These are phyloP conservation scores for Phialocephala subalpina DNA, from an alignment of 2,329 filamentous ascomycete species.

Conservation along the genomic window DNA sequence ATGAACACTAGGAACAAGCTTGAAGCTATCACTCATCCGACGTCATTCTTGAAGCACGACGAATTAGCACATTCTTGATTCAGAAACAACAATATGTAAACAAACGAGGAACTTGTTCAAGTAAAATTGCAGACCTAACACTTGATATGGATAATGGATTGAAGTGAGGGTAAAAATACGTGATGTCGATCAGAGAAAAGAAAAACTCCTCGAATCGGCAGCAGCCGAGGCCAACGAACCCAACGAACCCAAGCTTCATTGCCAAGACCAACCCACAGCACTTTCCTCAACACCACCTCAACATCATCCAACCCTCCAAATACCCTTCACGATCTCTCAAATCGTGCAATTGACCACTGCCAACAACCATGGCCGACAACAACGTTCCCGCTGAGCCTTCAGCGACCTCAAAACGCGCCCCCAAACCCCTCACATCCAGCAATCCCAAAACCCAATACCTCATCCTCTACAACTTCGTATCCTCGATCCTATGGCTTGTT, in stretches of 20 bases:
- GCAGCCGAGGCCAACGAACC: not conserved
- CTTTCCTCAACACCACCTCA: slow-evolving; percentile 8
- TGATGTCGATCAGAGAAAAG: not conserved
- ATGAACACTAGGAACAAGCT: not conserved
- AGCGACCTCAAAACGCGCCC: slow-evolving; percentile 30
- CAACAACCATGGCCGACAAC: slow-evolving; percentile 6
- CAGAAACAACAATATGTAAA: not conserved
- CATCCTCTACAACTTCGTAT: slow-evolving; percentile 83
- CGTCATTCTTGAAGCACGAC: not conserved
- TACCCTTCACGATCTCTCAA: not conserved
- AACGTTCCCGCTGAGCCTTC: slow-evolving; percentile 27
- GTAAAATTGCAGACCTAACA: not conserved
- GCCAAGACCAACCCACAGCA: not conserved
- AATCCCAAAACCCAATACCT: slow-evolving; percentile 73
- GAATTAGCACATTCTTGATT: not conserved
- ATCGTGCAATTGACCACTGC: not conserved
- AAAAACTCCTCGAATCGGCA: not conserved
- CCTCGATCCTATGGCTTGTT: slow-evolving; percentile 78
- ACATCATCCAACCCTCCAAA: not conserved
- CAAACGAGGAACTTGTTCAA: not conserved
- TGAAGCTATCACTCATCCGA: not conserved
- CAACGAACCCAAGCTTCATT: not conserved
- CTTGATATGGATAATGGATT: not conserved
- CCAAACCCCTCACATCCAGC: slow-evolving; percentile 45
- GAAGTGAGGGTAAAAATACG: too few species aligned